Base-by-base conservation (phyloP, 306 rosid genomes). In the Spatholobus suberectus region DNA sequence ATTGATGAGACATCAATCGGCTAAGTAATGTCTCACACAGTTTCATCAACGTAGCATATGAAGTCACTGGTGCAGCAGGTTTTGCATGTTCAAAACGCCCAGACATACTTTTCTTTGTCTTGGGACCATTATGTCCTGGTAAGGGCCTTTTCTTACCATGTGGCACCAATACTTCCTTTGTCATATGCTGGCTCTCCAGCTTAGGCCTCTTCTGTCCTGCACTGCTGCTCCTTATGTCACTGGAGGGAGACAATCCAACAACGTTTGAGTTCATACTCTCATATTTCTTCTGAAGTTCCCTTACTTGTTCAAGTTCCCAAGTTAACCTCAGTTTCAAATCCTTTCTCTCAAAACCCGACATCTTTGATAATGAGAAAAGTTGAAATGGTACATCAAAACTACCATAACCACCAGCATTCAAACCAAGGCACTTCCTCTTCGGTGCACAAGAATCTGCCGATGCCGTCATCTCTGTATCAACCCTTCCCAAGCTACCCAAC, bases 241-340 rank as follows among this genome's bases (percentile, higher is more conserved):
- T 86, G 38, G 94, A 77, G 8, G 98, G 88, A 8, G 97, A 89
- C 20, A 87, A 74, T 20, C 85, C 88, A 67, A 76, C 70, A 14
- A 67, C 70, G 70, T 80, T 86, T 10, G 91, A 75, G 70, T 79
- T 81, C 73, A 89, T 11, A 32, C 81, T 37, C 12, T 84, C 87
- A 58, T 89, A 70, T 89, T 90, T 92, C 88, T 84, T 90, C 82
- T 87, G 96, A 83, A 93, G 85, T 13, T 74, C 47, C 79, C 92
- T 91, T 11, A 93, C 93, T 82, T 87, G 93, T 44, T 90, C 96
- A 55, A 95, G 99, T 75, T 95, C 97, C 88, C 84, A 76, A 73
- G 84, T 89, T 78, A 95, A 81, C 86, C 85, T 93, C 44, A 37
- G n/a, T 65, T 87, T 92, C 81, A 95, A 90, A 46, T 82, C 82